Conservation (phyloP, 805 yeast species). For the Barnettozyma vustinii region DNA sequence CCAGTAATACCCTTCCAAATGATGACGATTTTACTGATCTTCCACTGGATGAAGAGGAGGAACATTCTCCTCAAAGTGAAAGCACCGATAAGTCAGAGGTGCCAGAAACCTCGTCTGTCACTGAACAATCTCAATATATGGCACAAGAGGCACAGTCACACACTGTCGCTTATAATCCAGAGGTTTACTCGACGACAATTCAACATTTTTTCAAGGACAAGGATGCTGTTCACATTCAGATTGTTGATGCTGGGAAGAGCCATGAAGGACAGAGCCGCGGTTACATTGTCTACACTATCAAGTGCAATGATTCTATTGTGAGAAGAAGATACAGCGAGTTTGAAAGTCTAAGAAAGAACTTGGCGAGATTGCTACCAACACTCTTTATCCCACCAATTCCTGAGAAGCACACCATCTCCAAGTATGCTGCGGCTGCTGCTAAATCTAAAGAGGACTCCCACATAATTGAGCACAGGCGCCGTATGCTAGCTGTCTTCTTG, state of each 20-base stretch:
- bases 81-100: slow-evolving; percentile 12
- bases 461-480: slow-evolving; percentile 63
- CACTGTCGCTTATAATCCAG: slow-evolving; percentile 27
- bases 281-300: slow-evolving; percentile 79
- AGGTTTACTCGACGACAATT: slow-evolving; percentile 17
- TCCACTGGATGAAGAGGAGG: slow-evolving; percentile 22
- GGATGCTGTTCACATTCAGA: slow-evolving; percentile 32
- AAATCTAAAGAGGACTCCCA: slow-evolving; percentile 36
- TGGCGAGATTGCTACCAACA: slow-evolving; percentile 73
- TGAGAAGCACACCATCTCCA: slow-evolving; percentile 60
- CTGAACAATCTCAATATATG: slow-evolving; percentile 1
- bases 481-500: slow-evolving; percentile 74
- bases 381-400: slow-evolving; percentile 92
- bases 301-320: slow-evolving; percentile 54
- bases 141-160: slow-evolving; percentile 3
- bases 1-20: not conserved
- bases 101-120: not conserved
- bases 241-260: slow-evolving; percentile 80
- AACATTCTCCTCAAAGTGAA: not conserved
- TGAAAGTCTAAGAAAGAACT: slow-evolving; percentile 69
- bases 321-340: slow-evolving; percentile 90
- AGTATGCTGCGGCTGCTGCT: slow-evolving; percentile 38
- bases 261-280: slow-evolving; percentile 73
- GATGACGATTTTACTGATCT: slow-evolving; percentile 26
- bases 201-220: slow-evolving; percentile 19